These are phyloP conservation scores for Lasiodiplodia gonubiensis DNA, from an alignment of 2,329 filamentous ascomycete genomes.

Conservation along the genomic window DNA sequence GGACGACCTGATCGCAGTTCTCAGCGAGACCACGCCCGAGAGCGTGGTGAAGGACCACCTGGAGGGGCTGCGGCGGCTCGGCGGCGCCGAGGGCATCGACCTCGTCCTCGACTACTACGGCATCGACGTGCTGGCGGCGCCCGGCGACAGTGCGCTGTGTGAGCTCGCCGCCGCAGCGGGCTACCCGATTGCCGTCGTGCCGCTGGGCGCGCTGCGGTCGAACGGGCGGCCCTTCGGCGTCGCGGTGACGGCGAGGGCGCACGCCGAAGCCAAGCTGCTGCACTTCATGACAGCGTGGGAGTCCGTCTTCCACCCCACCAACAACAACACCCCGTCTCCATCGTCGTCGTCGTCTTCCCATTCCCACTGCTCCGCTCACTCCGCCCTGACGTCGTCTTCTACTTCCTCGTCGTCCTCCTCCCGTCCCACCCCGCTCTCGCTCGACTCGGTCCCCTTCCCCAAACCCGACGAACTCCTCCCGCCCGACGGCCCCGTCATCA, in stretches of 20 bases:
- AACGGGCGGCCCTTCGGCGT: constrained; percentile 46
- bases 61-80: constrained; percentile 38
- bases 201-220: constrained; percentile 42
- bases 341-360: constrained; percentile 31
- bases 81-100: constrained; percentile 42
- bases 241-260: constrained; percentile 39
- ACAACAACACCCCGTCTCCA: neutral
- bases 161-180: constrained; percentile 44
- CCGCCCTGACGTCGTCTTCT: constrained; percentile 36
- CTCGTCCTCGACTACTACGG: constrained; percentile 38
- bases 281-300: constrained; percentile 47
- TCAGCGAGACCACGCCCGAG: constrained; percentile 34
- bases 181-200: constrained; percentile 44
- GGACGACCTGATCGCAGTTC: constrained; percentile 44
- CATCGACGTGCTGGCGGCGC: constrained; percentile 43
- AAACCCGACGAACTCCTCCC: constrained; percentile 37
- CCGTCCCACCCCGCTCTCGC: constrained; percentile 38
- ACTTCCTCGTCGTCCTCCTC: constrained; percentile 14
- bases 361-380: constrained; percentile 38
- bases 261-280: constrained; percentile 42
- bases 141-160: constrained; percentile 44
- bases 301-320: constrained; percentile 37
- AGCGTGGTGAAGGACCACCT: constrained; percentile 33
- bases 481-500: constrained; percentile 27
- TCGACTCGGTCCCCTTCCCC: constrained; percentile 41